These are phyloP conservation scores for Boletus reticuloceps DNA, from an alignment of 768 basidiomycete genomes.

Conservation along the genomic window DNA sequence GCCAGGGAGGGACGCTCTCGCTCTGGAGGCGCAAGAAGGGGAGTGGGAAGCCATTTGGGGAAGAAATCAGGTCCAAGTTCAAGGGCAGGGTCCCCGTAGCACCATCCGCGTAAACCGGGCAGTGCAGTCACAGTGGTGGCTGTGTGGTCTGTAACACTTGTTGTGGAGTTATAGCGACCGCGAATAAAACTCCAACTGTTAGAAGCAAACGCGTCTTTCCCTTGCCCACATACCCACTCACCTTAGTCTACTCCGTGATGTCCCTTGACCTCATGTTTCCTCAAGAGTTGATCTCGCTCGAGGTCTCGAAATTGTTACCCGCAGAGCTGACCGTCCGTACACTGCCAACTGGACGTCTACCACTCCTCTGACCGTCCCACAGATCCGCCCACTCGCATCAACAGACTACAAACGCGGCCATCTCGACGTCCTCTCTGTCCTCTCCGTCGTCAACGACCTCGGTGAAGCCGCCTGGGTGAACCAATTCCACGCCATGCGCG, in stretches of 20 bases:
- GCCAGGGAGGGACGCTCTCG: conserved; percentile 38
- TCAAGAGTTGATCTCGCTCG: conserved; percentile 62
- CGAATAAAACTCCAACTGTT: neutral
- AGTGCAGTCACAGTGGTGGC: too few relatives aligned
- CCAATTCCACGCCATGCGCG: conserved; percentile 63
- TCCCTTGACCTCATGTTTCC: conserved; percentile 77
- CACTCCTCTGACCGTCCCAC: neutral
- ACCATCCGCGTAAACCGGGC: neutral
- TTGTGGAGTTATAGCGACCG: neutral
- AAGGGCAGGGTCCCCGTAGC: neutral
- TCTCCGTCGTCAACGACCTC: conserved; percentile 67
- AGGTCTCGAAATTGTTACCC: conserved; percentile 59
- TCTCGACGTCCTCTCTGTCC: conserved; percentile 72
- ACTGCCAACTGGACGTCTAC: neutral
- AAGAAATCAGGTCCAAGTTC: conserved; percentile 25
- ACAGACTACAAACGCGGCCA: conserved; percentile 83
- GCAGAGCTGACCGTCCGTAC: conserved; percentile 35
- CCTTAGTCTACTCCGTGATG: conserved; percentile 9
- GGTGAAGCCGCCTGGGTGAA: conserved; percentile 65
- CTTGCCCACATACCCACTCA: neutral
- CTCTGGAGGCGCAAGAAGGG: conserved; percentile 46
- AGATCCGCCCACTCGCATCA: conserved; percentile 90
- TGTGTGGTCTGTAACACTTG: too few relatives aligned
- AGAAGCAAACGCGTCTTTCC: neutral
- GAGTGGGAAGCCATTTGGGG: conserved; percentile 18